A percentile compares a stretch with the other conserved stretches of the same genome.
phyloP scores from a whole-genome alignment of 2,329 filamentous ascomycete species.

The Alternaria sp. region DNA sequence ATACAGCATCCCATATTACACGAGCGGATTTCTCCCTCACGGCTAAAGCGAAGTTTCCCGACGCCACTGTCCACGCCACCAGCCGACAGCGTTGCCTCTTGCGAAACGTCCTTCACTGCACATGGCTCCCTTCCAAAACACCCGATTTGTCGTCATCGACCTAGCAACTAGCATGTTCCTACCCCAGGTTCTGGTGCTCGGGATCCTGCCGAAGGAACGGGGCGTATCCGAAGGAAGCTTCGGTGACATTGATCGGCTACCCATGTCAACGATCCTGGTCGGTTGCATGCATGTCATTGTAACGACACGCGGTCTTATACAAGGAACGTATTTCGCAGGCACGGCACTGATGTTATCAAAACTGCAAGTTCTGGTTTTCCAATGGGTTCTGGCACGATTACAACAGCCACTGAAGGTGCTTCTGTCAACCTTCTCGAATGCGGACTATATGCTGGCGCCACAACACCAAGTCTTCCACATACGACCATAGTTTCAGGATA shows the following conservation, averaged over 20 bases:
- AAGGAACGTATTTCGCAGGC: background rate
- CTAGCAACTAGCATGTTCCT: background rate
- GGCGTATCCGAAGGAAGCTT: conserved; percentile 10
- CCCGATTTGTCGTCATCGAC: background rate
- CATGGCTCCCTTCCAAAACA: background rate
- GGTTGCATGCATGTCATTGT: conserved; percentile 9
- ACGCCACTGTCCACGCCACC: background rate
- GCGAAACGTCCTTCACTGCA: background rate
- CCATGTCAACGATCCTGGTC: conserved; percentile 19
- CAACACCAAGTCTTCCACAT: background rate
- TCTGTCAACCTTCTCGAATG: background rate
- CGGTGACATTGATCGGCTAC: conserved; percentile 12
- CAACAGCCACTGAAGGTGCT: background rate
- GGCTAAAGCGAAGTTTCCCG: background rate
- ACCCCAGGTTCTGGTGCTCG: conserved; percentile 13
- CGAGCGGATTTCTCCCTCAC: background rate
- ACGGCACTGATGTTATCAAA: rapidly evolving
- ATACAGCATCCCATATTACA: background rate
- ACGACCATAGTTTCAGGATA: conserved; percentile 7
- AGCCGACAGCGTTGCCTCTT: conserved; percentile 1
- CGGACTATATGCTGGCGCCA: background rate
- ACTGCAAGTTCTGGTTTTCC: background rate
- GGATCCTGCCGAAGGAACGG: conserved; percentile 9
- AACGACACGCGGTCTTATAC: background rate
- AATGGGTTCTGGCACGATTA: background rate